A percentile compares a stretch with the other conserved stretches of the same genome.
These are phyloP conservation scores for Mucor ambiguus DNA, from an alignment of 371 early-diverging fungal genomes.

Conservation along the genomic window DNA sequence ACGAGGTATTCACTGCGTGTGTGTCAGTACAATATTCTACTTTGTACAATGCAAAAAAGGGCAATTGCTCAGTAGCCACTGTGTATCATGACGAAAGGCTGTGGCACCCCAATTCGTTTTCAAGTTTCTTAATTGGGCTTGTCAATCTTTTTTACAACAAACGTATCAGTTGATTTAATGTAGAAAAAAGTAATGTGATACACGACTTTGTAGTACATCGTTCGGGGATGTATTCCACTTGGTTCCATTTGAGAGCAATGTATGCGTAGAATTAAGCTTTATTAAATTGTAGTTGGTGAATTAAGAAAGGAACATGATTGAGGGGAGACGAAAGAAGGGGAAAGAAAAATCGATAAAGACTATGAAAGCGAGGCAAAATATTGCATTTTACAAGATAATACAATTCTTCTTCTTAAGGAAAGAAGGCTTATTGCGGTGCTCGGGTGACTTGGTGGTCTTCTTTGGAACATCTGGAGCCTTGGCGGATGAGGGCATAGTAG, in stretches of 20 bases:
- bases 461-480: slow-evolving; percentile 12
- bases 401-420: slow-evolving; percentile 5
- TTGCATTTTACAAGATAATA: slow-evolving; percentile 1
- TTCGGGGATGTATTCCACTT: background rate
- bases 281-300: background rate
- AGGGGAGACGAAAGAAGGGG: background rate
- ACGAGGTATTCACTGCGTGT: background rate
- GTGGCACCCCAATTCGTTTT: background rate
- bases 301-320: background rate
- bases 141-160: background rate
- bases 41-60: background rate
- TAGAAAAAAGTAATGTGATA: background rate
- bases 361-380: background rate
- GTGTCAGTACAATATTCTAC: background rate
- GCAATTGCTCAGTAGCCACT: background rate
- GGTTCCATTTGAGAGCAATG: background rate
- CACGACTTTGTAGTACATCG: background rate
- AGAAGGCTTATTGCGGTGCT: background rate
- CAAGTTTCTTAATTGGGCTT: background rate
- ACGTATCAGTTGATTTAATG: background rate
- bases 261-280: background rate
- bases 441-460: slow-evolving; percentile 1
- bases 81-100: background rate
- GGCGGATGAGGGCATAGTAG: slow-evolving; percentile 15
- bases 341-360: background rate